Evolutionary conservation across 192 early-diverging fungal species (phyloP).

Genomic region (Coemansia pectinata): DNA sequence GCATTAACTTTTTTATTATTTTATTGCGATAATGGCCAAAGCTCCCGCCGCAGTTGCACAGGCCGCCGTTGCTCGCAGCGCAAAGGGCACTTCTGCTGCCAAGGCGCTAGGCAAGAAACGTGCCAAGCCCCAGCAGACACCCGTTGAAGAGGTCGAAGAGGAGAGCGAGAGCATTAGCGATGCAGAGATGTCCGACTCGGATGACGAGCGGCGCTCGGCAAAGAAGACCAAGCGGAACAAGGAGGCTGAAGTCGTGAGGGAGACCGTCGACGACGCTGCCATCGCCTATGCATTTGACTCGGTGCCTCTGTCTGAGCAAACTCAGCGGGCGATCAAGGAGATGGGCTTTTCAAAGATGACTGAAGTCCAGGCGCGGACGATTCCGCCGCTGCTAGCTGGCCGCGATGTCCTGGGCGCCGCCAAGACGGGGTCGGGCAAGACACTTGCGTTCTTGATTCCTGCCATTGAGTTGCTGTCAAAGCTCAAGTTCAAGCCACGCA

Average conservation of each 20-base stretch:
- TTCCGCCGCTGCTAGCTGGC: conserved; percentile 94
- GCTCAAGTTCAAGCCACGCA: conserved; percentile 95
- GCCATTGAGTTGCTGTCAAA: conserved; percentile 87
- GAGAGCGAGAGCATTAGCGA: conserved; percentile 13
- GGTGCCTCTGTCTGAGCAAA: conserved; percentile 78
- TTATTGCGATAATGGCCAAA: conserved; percentile 2
- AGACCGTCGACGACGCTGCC: conserved; percentile 3
- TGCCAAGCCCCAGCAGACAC: conserved; percentile 6
- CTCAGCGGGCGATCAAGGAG: conserved; percentile 80
- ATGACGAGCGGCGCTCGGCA: background rate
- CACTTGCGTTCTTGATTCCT: conserved; percentile 95
- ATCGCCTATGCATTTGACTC: conserved; percentile 67
- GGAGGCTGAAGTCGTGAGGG: conserved; percentile 3
- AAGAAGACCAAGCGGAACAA: conserved; percentile 11
- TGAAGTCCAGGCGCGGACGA: conserved; percentile 93
- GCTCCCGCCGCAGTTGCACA: conserved; percentile 1
- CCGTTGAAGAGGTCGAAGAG: conserved; percentile 5
- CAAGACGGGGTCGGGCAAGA: conserved; percentile 97
- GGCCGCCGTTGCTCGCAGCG: background rate
- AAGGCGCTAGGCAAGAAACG: conserved; percentile 7
- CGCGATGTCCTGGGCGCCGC: conserved; percentile 97
- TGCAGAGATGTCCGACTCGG: conserved; percentile 1
- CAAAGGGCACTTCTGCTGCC: conserved; percentile 14
- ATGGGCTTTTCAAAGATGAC: conserved; percentile 96
- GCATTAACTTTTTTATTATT: background rate